Evolutionary conservation across 1,139 yeast genomes (phyloP), one percentile per base, ranked within the genome.

Genomic region (Komagataea norvegica): DNA sequence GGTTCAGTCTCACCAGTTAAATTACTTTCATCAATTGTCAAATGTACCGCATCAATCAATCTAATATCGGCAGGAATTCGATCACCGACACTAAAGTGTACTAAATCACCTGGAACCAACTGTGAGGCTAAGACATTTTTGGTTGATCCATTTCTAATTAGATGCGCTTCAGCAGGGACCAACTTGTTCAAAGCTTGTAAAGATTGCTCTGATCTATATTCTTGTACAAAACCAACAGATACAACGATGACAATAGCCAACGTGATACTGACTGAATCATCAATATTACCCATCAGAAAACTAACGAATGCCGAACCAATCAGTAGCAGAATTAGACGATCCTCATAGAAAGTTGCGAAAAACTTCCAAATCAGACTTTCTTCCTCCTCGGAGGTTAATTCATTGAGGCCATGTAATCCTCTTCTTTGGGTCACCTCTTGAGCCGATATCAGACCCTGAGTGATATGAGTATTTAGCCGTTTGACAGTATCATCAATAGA

Each of bases 151-250:
- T 78, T 81, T 61, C 98, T 74, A 8, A 94, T 81, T 41, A 91
- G 71, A 57, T 88, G 89, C 21, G 96, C 93, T 55, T 84, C 86
- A 13, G 95, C 96, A 1, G 98, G 97, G 5, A 91, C 96, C 47
- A 91, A 72, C 54, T 84, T 82, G 58, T 83, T 88, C 47, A 91
- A 72, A 0, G 96, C 97, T 55, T 87, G 95, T 42, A 91, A 67
- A 3, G 95, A 84, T 64, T 91, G 84, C 58, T 91, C 98, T 1
- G 95, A 84, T 52, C 96, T 72, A 57, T 88, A 88, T 59, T 91
- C 98, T 61, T 91, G 98, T 18, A 91, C 89, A 62, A 91, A 91
- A 0, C 97, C 98, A 22, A 91, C 98, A 0, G 93, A 75, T 8
- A 89, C 96, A 22, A 89, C 97, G 49, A 89, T 88, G 27, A 84